Evolutionary conservation across 768 basidiomycete genomes (phyloP), one percentile per base, ranked within the genome.

Genomic region (Obba rivulosa): DNA sequence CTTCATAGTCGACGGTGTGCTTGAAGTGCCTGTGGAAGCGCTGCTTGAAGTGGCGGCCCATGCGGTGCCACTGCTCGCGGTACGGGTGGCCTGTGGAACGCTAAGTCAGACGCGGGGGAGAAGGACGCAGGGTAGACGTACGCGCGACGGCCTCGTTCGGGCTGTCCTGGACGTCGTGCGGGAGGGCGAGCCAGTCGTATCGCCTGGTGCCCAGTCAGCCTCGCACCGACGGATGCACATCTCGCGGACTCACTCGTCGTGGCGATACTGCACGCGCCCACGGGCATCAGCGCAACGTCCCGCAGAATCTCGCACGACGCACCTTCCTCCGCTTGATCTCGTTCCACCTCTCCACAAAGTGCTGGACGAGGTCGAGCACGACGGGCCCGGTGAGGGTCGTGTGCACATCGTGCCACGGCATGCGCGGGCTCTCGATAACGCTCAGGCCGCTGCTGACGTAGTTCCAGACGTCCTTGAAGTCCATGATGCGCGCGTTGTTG

Each of bases 321-420:
- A 82, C 85, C 71, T 83, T 93, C 58, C 87, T 78, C 60, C 80
- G 83, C 76, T 92, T 92, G 53, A 94, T 69, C 58, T 91, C 88
- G 58, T 93, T 92, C 89, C 89, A 92, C 18, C 91, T 75, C 65
- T 97, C 95, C 11, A 86, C 71, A 51, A 95, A 99, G 70, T 96
- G 93, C 66, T 96, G 93, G 13, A 83, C 79, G 17, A 98, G 79
- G 60, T 99, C 96, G 48, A 98, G 73, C 4, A 96, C 93, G 14
- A 78, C 82, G 2, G 89, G 78, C 7, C 86, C 96, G 13, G 75
- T 70, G 20, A 93, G 67, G 3, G 89, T 92, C 84, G 90, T 87
- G 62, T 93, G 92, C 47, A 90, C 91, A 69, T 97, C 94, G 61
- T 97, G 94, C 94, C 94, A 97, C 1, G 94, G 91, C 92, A 93